Evolutionary conservation across 2,329 filamentous ascomycete genomes (phyloP), one percentile per base, ranked within the genome.

Genomic region (Geosmithia putterillii): DNA sequence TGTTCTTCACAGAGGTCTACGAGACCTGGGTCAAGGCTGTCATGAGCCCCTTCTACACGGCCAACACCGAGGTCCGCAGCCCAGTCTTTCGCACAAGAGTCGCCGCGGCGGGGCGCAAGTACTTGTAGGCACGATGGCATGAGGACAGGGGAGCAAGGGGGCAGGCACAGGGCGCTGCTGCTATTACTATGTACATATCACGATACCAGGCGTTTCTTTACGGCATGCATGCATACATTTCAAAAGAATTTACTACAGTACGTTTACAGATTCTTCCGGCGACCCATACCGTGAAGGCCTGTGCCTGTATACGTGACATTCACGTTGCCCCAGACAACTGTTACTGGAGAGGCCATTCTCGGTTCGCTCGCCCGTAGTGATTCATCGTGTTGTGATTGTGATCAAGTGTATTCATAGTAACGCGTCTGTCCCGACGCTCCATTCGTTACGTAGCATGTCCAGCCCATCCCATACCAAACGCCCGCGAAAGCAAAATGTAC

Each of bases 21-120:
- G 92, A 98, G 65, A 87, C 81, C 52, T 98, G 90, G 82, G 78
- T 95, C 50, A 98, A 98, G 73, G 86, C 89, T 12, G 80, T 89
- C 45, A 96, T 98, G 92, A 96, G 80, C 58, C 92, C 92, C 0
- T 98, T 98, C 61, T 96, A 95, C 67, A 73, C 75, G 43, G 78
- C 83, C 44, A 90, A 94, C 50, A 84, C 84, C 72, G 81, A 86
- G 52, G 81, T 98, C 42, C 79, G 74, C 57, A 96, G 89, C 62
- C 84, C 87, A 0, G 76, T 95, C 1, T 98, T 98, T 60, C 74
- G 86, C 51, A 70, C 76, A 44, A 77, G 85, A 55, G 88, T 98
- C 18, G 80, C 79, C 2, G 86, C 86, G 2, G 90, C 90, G 1
- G 92, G 88, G 51, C 87, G 86, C 66, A 98, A 96, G 64, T 95